A percentile compares a stretch with the other conserved stretches of the same genome.
Conservation (phyloP, 306 rosid genomes). For the Castanopsis chinensis region DNA sequence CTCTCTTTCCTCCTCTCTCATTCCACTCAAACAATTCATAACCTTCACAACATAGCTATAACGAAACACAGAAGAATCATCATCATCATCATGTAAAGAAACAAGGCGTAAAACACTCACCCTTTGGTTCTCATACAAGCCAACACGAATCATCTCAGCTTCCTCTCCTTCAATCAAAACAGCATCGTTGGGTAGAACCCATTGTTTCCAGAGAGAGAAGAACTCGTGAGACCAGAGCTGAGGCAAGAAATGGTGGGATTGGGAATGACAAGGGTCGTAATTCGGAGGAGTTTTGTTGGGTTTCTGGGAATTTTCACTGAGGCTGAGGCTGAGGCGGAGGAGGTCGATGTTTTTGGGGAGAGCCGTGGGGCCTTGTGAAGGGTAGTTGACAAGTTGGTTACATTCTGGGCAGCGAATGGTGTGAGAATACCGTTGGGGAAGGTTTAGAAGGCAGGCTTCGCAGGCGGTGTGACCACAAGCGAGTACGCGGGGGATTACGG, state of each 20-base stretch:
- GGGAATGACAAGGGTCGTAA: background rate
- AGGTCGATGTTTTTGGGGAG: slow-evolving; percentile 96
- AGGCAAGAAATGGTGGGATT: slow-evolving; percentile 10
- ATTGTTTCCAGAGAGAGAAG: slow-evolving; percentile 55
- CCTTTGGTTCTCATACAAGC: slow-evolving; percentile 33
- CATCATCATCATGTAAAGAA: slow-evolving; percentile 22
- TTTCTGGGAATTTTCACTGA: slow-evolving; percentile 12
- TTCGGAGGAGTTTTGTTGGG: slow-evolving; percentile 19
- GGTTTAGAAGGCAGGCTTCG: slow-evolving; percentile 55
- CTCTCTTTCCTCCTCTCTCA: slow-evolving; percentile 57
- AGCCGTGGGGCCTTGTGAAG: slow-evolving; percentile 59
- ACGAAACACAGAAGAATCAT: slow-evolving; percentile 28
- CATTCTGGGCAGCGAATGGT: slow-evolving; percentile 90
- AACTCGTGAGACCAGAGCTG: slow-evolving; percentile 73
- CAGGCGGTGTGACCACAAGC: slow-evolving; percentile 77
- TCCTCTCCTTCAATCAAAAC: slow-evolving; percentile 34
- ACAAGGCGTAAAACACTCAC: slow-evolving; percentile 53
- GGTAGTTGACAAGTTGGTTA: slow-evolving; percentile 68
- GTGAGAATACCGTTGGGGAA: slow-evolving; percentile 53
- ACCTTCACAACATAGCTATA: slow-evolving; percentile 51
- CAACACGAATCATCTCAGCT: background rate
- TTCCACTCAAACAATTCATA: slow-evolving; percentile 60
- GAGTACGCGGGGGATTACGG: slow-evolving; percentile 66
- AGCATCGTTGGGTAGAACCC: slow-evolving; percentile 59
- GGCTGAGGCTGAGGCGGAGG: slow-evolving; percentile 60